Conservation (phyloP, 352 stramenopile genomes). For the Pythium diclinum region DNA sequence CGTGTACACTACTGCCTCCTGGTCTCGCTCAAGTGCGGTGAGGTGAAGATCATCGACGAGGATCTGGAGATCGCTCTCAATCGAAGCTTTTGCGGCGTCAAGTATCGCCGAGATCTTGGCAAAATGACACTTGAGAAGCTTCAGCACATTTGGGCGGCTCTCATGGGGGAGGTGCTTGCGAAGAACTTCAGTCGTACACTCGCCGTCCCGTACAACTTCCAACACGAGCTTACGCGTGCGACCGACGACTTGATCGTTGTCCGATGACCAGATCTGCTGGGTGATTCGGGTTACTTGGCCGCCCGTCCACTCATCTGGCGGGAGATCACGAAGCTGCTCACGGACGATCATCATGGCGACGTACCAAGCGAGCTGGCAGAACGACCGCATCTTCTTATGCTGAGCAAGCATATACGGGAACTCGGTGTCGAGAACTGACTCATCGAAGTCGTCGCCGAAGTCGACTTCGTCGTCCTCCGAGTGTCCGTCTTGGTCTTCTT, state of each 20-base stretch:
- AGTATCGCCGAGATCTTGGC: background rate
- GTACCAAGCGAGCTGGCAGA: constrained; percentile 12
- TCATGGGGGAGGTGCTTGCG: background rate
- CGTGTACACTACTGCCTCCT: background rate
- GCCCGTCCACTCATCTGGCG: background rate
- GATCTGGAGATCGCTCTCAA: background rate
- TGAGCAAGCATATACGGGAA: background rate
- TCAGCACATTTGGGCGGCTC: background rate
- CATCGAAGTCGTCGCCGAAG: background rate
- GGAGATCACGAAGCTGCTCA: background rate
- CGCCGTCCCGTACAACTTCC: background rate
- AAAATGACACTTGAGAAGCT: background rate
- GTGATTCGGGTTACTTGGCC: background rate
- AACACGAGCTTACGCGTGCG: background rate
- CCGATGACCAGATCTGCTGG: background rate
- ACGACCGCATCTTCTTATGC: background rate
- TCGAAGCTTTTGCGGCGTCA: background rate
- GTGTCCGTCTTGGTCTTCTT: too few relatives aligned
- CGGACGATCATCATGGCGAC: constrained; percentile 2
- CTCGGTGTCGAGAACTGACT: constrained; percentile 3
- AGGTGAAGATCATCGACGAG: background rate
- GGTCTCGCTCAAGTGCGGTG: too few relatives aligned
- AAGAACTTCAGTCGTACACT: background rate
- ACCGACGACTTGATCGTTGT: background rate
- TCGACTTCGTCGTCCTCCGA: constrained; percentile 15